A percentile compares a stretch with the other conserved stretches of the same genome.
phyloP scores from a whole-genome alignment of 805 yeast species.

The Yarrowia osloensis region DNA sequence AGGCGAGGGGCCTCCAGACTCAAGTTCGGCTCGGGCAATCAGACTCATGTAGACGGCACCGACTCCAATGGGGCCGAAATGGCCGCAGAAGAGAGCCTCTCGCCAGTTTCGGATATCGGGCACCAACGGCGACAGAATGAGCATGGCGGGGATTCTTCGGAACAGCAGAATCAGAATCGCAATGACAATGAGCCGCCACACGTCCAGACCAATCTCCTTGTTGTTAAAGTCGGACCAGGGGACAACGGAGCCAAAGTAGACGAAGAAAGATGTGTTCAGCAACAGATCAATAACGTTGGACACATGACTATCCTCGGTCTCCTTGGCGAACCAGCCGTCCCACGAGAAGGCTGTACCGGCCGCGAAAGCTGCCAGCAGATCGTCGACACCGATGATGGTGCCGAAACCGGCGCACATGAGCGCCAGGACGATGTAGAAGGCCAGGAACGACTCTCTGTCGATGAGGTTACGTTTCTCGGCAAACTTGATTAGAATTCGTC shows the following conservation, averaged over 20 bases:
- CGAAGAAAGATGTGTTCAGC: constrained; percentile 80
- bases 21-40: constrained; percentile 72
- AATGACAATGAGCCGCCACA: constrained; percentile 77
- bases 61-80: constrained; percentile 95
- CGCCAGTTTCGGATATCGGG: constrained; percentile 92
- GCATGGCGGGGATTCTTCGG: constrained; percentile 80
- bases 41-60: constrained; percentile 88
- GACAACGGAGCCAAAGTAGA: constrained; percentile 85
- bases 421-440: constrained; percentile 79
- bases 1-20: constrained; percentile 60
- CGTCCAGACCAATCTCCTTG: constrained; percentile 58
- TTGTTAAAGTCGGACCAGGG: constrained; percentile 85
- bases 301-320: constrained; percentile 82
- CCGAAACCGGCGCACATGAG: constrained; percentile 88
- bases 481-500: constrained; percentile 69
- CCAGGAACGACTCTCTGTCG: constrained; percentile 86
- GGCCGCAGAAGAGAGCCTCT: constrained; percentile 92
- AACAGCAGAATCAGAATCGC: constrained; percentile 73
- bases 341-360: constrained; percentile 94
- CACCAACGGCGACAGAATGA: constrained; percentile 70
- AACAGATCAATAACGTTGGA: constrained; percentile 87
- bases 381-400: constrained; percentile 84
- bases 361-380: constrained; percentile 81
- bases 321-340: constrained; percentile 86
- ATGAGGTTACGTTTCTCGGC: constrained; percentile 71